phyloP scores from a whole-genome alignment of 2,329 filamentous ascomycete genomes.

The Polytolypa hystricis region DNA sequence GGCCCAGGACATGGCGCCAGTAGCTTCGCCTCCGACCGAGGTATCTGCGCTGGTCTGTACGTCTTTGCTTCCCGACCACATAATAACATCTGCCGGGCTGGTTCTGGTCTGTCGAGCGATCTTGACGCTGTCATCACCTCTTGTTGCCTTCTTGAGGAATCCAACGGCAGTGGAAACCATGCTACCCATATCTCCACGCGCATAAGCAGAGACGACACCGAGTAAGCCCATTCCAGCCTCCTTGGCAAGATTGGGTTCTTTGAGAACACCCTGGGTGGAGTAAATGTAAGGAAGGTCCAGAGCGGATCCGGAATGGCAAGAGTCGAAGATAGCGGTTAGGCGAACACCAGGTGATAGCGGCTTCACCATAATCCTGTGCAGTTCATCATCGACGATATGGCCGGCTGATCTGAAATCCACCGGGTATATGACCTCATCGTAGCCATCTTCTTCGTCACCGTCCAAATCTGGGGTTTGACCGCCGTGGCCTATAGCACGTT shows the following conservation, averaged over 20 bases:
- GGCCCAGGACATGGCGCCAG: slow-evolving; percentile 96
- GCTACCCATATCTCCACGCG: slow-evolving; percentile 69
- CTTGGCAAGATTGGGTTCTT: slow-evolving; percentile 57
- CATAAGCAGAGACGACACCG: slow-evolving; percentile 63
- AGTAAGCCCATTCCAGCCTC: slow-evolving; percentile 55
- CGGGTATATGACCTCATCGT: slow-evolving; percentile 69
- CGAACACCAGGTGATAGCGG: slow-evolving; percentile 73
- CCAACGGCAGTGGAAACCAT: slow-evolving; percentile 71
- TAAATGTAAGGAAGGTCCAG: slow-evolving; percentile 58
- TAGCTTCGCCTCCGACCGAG: slow-evolving; percentile 75
- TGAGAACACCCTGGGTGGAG: slow-evolving; percentile 56
- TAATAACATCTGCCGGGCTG: slow-evolving; percentile 86
- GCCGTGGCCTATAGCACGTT: slow-evolving; percentile 48
- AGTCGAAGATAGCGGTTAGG: slow-evolving; percentile 58
- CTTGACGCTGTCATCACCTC: slow-evolving; percentile 67
- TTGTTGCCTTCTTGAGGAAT: slow-evolving; percentile 78
- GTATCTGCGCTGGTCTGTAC: slow-evolving; percentile 91
- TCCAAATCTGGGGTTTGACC: slow-evolving; percentile 63
- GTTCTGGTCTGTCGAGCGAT: slow-evolving; percentile 81
- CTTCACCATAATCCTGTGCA: slow-evolving; percentile 66
- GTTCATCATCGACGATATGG: slow-evolving; percentile 68
- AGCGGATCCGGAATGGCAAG: slow-evolving; percentile 56
- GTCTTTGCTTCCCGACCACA: slow-evolving; percentile 97
- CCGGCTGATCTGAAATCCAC: slow-evolving; percentile 60
- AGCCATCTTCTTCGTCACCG: slow-evolving; percentile 67